Conservation (phyloP, 2,329 filamentous ascomycete species). For the Claviceps quebecensis region DNA sequence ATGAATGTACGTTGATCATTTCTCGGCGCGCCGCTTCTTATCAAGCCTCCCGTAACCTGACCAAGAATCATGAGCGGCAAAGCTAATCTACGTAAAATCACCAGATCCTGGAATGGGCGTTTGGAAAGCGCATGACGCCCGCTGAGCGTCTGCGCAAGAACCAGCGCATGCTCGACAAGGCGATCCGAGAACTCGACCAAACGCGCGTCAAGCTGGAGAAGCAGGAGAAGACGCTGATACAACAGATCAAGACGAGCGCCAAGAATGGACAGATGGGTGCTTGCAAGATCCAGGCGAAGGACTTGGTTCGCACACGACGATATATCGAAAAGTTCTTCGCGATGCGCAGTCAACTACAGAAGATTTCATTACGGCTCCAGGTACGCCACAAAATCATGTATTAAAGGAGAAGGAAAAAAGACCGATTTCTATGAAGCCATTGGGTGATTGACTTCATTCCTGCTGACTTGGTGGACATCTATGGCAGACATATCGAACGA, state of each 20-base stretch:
- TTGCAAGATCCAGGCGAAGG: slow-evolving; percentile 95
- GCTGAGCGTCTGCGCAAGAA: slow-evolving; percentile 85
- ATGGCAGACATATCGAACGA: slow-evolving; percentile 78
- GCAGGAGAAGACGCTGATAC: slow-evolving; percentile 92
- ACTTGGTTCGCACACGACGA: slow-evolving; percentile 80
- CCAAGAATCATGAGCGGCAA: background rate
- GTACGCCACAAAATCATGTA: slow-evolving; percentile 28
- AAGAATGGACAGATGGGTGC: slow-evolving; percentile 98
- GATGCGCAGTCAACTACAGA: slow-evolving; percentile 94
- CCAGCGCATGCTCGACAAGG: slow-evolving; percentile 92
- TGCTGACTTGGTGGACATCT: slow-evolving; percentile 5
- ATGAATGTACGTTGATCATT: slow-evolving; percentile 41
- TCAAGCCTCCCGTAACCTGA: background rate
- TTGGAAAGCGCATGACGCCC: slow-evolving; percentile 97
- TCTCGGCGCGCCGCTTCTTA: background rate
- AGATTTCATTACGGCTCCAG: slow-evolving; percentile 89
- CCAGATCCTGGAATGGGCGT: slow-evolving; percentile 95
- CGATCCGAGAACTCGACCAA: slow-evolving; percentile 88
- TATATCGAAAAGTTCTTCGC: slow-evolving; percentile 98
- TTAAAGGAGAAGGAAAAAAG: background rate
- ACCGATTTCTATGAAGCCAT: too few species aligned
- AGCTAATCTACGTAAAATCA: slow-evolving; percentile 9
- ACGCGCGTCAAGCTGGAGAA: slow-evolving; percentile 94
- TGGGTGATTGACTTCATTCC: background rate
- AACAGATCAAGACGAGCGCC: slow-evolving; percentile 95